These are phyloP conservation scores for Rhizopogon sp. DNA, from an alignment of 768 basidiomycete genomes.

Conservation along the genomic window DNA sequence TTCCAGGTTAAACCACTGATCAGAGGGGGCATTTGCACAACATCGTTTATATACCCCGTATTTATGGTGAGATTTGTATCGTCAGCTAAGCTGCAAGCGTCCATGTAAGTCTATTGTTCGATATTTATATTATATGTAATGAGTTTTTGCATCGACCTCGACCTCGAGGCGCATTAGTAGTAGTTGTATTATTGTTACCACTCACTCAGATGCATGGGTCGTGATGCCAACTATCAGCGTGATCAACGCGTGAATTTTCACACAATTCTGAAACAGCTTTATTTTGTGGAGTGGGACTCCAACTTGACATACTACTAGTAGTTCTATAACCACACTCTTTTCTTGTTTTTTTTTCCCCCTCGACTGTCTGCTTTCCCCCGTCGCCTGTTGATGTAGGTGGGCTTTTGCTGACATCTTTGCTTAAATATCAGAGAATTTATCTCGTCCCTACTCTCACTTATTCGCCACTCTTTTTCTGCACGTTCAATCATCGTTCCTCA, in stretches of 20 bases:
- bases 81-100: background rate
- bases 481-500: conserved; percentile 11
- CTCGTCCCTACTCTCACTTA: conserved; percentile 2
- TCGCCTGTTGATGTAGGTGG: conserved; percentile 8
- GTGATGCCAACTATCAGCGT: conserved; percentile 25
- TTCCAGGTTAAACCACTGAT: conserved; percentile 28
- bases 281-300: conserved; percentile 12
- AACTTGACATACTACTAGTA: background rate
- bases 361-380: conserved; percentile 2
- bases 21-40: background rate
- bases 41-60: background rate
- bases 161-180: too few relatives aligned
- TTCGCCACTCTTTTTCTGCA: conserved; percentile 17
- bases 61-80: conserved; percentile 5
- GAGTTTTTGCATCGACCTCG: background rate
- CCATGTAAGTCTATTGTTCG: conserved; percentile 1
- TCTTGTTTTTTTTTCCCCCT: background rate
- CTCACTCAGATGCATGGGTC: conserved; percentile 6
- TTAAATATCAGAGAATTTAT: background rate
- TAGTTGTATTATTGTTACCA: background rate
- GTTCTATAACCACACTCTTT: background rate
- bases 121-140: background rate
- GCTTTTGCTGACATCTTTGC: background rate
- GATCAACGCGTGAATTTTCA: background rate
- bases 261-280: background rate